phyloP scores from a whole-genome alignment of 768 basidiomycete species.

The Calocybe indica region DNA sequence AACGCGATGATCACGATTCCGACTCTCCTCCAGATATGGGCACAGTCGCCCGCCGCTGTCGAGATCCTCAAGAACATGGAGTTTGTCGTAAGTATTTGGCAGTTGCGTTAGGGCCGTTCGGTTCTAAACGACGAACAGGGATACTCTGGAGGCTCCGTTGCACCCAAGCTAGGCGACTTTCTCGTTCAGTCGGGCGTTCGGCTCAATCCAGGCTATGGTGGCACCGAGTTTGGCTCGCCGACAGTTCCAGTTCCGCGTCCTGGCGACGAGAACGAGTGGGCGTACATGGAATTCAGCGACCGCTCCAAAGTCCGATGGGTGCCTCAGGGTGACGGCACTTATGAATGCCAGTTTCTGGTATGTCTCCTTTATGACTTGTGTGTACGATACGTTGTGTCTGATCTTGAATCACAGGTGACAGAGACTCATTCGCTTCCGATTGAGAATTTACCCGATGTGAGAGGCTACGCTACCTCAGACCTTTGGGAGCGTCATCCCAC shows the following conservation, averaged over 20 bases:
- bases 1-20: conserved; percentile 30
- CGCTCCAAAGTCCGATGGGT: conserved; percentile 20
- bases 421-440: conserved; percentile 19
- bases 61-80: conserved; percentile 7
- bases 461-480: conserved; percentile 39
- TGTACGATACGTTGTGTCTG: neutral
- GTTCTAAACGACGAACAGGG: neutral
- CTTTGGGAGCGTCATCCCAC: conserved; percentile 38
- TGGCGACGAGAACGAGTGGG: conserved; percentile 15
- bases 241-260: conserved; percentile 2
- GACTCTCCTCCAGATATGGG: conserved; percentile 31
- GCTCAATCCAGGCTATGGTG: conserved; percentile 8
- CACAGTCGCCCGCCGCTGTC: conserved; percentile 17
- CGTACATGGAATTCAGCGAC: conserved; percentile 8
- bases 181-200: conserved; percentile 7
- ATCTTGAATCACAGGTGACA: conserved; percentile 15
- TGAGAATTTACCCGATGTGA: conserved; percentile 27
- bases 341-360: conserved; percentile 32
- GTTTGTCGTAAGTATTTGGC: conserved; percentile 4
- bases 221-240: conserved; percentile 11
- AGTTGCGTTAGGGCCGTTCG: no score
- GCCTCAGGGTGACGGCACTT: conserved; percentile 21
- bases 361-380: neutral
- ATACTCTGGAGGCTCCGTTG: conserved; percentile 9
- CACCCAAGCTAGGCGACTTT: conserved; percentile 7